Evolutionary conservation across 2,329 filamentous ascomycete species (phyloP), one percentile per base, ranked within the genome.

Genomic region (Colletotrichum sp.): DNA sequence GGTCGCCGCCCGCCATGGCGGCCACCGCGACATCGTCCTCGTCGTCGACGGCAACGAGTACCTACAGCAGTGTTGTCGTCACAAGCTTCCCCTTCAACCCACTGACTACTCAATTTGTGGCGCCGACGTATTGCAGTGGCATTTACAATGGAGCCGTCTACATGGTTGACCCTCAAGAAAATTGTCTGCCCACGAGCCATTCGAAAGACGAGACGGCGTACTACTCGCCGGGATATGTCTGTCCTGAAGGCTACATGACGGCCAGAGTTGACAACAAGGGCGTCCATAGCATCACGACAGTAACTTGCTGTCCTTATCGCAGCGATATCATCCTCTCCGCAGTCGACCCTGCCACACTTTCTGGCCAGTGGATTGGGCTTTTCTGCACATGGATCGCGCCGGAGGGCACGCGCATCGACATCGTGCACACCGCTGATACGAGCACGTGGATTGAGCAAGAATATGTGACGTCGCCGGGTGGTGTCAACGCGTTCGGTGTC

Each of bases 361-460:
- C 66, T 10, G 52, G 32, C n/a, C 56, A 65, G 15, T 81, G 77
- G 77, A 58, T 58, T 9, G 77, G 66, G 8, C 71, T 78, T 30
- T 80, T 78, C 55, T 81, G 79, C 76, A 78, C 76, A 3, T 81
- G 77, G 77, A 76, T 78, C 38, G 77, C 79, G 3, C 76, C 78
- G 13, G 67, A 58, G 43, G 66, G 58, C 26, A 71, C 58, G 18
- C 26, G 52, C 5, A 71, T 80, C 21, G 60, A 68, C 26, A 73
- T 78, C 38, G 79, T 78, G 4, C 43, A 65, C 36, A 77, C 77
- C 5, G 73, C 64, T 15, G 62, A 66, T 21, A 78, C 76, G 3
- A 64, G 61, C 24, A 78, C 74, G 9, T 75, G 71, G 21, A 80
- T 73, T 1, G 30, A 60, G 16, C 64, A 69, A 13, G 66, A 61